Evolutionary conservation across 1,139 yeast genomes (phyloP), one percentile per base, ranked within the genome.

Genomic region (Lodderomyces margitis): DNA sequence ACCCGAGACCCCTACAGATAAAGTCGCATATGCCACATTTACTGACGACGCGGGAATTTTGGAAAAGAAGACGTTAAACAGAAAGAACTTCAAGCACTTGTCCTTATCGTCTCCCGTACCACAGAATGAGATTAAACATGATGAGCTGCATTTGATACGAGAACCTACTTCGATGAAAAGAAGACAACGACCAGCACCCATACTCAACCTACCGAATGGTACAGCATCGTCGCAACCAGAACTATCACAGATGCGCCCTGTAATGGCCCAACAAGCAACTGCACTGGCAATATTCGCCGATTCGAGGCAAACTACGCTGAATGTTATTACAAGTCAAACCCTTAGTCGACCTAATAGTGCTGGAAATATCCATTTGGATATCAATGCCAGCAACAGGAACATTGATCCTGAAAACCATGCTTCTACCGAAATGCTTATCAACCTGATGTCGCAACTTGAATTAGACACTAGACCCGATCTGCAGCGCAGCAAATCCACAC

Each of bases 21-120:
- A 4, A 12, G 9, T 12, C 5, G 3, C 30, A 8, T 4, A 23
- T n/a, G n/a, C 7, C 11, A n/a, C 25, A 23, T 10, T 9, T 15
- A 28, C 19, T 8, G 32, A 42, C 12, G 52, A 53, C 23, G 46
- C 53, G 2, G 49, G 46, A 28, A 53, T 70, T 28, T 55, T 76
- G 62, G 59, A 75, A 67, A 52, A 82, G 32, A 83, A 80, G 56
- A 74, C 92, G 4, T 62, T 87, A 47, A 79, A 78, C 49, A 74
- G 96, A 43, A 79, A 85, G 52, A 88, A 88, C 58, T 70, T 85
- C 58, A 88, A 88, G 59, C 75, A 85, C 47, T 70, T 87, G 35
- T 79, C 84, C 25, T 65, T 87, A 33, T 46, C 59, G 8, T 42
- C 55, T 2, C 51, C 54, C 9, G 37, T 38, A 8, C 11, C 31